phyloP scores from a whole-genome alignment of 345 rosid species.

The Crucihimalaya himalaica region DNA sequence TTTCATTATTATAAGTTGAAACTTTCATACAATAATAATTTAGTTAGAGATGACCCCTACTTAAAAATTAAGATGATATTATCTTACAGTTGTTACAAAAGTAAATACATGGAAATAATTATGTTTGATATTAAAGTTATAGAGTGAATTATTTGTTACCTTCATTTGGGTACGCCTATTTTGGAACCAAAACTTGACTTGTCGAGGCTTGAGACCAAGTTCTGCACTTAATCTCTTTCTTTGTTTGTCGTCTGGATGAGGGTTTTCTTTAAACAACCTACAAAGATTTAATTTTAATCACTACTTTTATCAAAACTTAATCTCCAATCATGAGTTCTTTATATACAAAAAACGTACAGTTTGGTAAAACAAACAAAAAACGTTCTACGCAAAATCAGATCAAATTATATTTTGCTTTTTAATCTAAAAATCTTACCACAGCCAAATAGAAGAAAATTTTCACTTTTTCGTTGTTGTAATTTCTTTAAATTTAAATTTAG shows the following conservation, averaged over 20 bases:
- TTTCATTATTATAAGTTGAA: neutral
- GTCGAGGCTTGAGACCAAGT: constrained; percentile 90
- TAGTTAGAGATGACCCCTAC: neutral
- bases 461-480: neutral
- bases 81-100: neutral
- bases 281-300: constrained; percentile 10
- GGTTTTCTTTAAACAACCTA: constrained; percentile 91
- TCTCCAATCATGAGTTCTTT: neutral
- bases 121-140: neutral
- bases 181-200: constrained; percentile 99
- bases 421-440: neutral
- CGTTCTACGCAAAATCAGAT: neutral
- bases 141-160: constrained; percentile 43
- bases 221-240: constrained; percentile 83
- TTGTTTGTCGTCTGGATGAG: constrained; percentile 97
- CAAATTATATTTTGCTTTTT: neutral
- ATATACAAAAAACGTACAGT: neutral
- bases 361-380: neutral
- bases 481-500: too few relatives aligned
- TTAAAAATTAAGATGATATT: neutral
- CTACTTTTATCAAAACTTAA: neutral
- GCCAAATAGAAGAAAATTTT: neutral
- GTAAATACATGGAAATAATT: neutral
- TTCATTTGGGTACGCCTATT: constrained; percentile 97
- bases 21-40: neutral